phyloP scores from a whole-genome alignment of 768 basidiomycete species.

The Panaeolus papilionaceus region DNA sequence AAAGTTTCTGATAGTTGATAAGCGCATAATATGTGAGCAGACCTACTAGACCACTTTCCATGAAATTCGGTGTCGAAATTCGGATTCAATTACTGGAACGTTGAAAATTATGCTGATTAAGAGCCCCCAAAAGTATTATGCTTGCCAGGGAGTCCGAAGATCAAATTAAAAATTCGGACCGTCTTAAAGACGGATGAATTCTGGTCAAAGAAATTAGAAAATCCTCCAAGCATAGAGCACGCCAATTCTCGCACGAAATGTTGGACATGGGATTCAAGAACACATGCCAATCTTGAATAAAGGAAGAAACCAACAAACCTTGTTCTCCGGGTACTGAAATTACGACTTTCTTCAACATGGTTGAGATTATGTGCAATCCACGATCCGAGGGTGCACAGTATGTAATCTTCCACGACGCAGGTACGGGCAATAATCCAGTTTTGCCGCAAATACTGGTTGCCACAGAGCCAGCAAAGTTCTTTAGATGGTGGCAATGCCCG shows the following conservation, averaged over 20 bases:
- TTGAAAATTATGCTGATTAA: too few relatives aligned
- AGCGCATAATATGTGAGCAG: not conserved
- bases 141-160: too few relatives aligned
- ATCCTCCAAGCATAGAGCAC: not conserved
- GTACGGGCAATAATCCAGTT: not conserved
- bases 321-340: not conserved
- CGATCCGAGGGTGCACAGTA: not conserved
- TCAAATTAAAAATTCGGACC: not conserved
- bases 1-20: not conserved
- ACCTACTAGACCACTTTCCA: not conserved
- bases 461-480: not conserved
- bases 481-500: too few relatives aligned
- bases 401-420: not conserved
- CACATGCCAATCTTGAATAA: not conserved
- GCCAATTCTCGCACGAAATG: not conserved
- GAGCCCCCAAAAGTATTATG: too few relatives aligned
- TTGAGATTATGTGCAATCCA: not conserved
- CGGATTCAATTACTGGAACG: too few relatives aligned
- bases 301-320: not conserved
- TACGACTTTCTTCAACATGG: not conserved
- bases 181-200: not conserved
- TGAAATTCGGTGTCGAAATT: too few relatives aligned
- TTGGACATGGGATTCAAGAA: not conserved
- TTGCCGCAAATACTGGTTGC: not conserved
- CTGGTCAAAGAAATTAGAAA: not conserved